A percentile compares a stretch with the other conserved stretches of the same genome.
Conservation (phyloP, 345 rosid genomes). For the Aquilaria malaccensis region DNA sequence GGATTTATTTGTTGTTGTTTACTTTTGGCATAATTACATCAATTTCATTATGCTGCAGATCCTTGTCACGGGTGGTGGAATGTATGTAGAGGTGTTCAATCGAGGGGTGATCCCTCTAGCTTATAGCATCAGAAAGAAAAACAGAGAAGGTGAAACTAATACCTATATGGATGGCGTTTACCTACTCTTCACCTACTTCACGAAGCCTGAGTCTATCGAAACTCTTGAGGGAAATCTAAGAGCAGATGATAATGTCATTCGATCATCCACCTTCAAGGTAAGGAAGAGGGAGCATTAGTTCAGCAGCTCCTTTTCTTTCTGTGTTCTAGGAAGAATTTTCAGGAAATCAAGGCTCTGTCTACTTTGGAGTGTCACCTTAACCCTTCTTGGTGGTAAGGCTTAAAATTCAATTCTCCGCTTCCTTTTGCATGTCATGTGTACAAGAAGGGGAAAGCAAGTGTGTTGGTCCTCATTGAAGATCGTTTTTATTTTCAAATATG, state of each 20-base stretch:
- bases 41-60: slow-evolving; percentile 31
- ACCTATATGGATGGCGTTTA: slow-evolving; percentile 87
- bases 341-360: slow-evolving; percentile 7
- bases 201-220: slow-evolving; percentile 66
- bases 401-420: slow-evolving; percentile 8
- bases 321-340: slow-evolving; percentile 13
- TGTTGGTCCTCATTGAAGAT: not conserved
- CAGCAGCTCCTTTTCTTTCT: slow-evolving; percentile 6
- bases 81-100: slow-evolving; percentile 93
- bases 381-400: slow-evolving; percentile 1
- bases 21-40: no score
- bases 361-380: slow-evolving; percentile 6
- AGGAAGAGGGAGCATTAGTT: slow-evolving; percentile 60
- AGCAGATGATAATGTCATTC: slow-evolving; percentile 64
- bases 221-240: slow-evolving; percentile 44
- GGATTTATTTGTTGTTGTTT: not conserved
- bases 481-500: no score
- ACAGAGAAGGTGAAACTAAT: slow-evolving; percentile 80
- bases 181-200: slow-evolving; percentile 87
- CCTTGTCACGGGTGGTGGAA: slow-evolving; percentile 98
- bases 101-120: slow-evolving; percentile 92
- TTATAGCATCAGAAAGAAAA: slow-evolving; percentile 77
- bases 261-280: slow-evolving; percentile 66
- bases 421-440: slow-evolving; percentile 11
- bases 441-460: slow-evolving; percentile 5